phyloP scores from a whole-genome alignment of 805 yeast genomes.

The Starmerella ratchasimensis region DNA sequence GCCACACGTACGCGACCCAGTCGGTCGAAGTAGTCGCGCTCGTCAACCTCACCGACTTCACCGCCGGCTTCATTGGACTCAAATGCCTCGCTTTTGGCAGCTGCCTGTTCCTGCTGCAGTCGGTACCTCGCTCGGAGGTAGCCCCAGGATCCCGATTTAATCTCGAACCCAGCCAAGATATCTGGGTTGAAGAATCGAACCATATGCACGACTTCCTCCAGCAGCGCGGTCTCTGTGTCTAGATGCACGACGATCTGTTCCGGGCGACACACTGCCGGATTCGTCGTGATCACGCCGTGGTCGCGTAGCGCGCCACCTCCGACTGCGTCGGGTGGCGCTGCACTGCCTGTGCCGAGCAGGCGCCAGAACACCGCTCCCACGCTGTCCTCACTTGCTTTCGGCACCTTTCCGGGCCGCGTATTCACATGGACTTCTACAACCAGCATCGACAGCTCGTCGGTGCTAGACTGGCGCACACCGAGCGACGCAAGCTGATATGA shows the following conservation, averaged over 20 bases:
- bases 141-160: conserved; percentile 79
- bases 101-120: too few relatives aligned
- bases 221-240: conserved; percentile 41
- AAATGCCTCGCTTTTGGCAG: too few relatives aligned
- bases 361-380: conserved; percentile 52
- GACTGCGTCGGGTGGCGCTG: too few relatives aligned
- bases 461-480: conserved; percentile 3
- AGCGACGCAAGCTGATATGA: conserved; percentile 11
- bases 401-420: conserved; percentile 35
- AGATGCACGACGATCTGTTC: conserved; percentile 2
- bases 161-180: conserved; percentile 72
- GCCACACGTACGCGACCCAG: conserved; percentile 14
- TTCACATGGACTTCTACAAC: conserved; percentile 56
- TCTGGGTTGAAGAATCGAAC: conserved; percentile 71
- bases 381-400: conserved; percentile 55
- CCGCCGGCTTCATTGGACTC: not conserved
- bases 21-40: conserved; percentile 6
- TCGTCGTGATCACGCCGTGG: conserved; percentile 8
- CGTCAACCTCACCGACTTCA: not conserved
- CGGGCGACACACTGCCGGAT: conserved; percentile 1
- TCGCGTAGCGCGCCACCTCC: too few relatives aligned
- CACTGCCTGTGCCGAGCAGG: not conserved
- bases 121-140: conserved; percentile 52
- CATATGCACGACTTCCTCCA: conserved; percentile 40
- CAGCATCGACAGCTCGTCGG: conserved; percentile 38